Evolutionary conservation across 768 basidiomycete species (phyloP), one percentile per base, ranked within the genome.

Genomic region (Rhodotorula sphaerocarpa): DNA sequence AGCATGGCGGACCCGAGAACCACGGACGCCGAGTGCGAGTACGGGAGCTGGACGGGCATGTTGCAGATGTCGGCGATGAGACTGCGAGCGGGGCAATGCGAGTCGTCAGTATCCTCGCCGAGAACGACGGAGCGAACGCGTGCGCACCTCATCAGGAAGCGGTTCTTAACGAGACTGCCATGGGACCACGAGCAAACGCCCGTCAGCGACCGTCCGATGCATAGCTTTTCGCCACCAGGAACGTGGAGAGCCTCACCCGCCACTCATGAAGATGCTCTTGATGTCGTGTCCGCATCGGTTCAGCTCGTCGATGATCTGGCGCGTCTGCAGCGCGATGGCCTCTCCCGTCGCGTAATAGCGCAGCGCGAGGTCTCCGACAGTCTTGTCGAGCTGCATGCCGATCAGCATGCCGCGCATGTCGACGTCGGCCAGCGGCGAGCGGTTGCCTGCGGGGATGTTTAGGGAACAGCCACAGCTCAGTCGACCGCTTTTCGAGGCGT

Each of bases 381-480:
- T 80, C 66, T 80, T 78, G 72, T 90, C 87, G 57, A 97, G 82
- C 50, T 85, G 81, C 50, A 97, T 81, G 34, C 95, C 95, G 57
- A 84, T 80, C 61, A 97, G 85, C 53, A 90, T 86, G 25, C 95
- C 95, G 42, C 87, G 81, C 93, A 97, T 95, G 56, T 82, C 83
- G n/a, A 88, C 81, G 74, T 99, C 95, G 3, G 93, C 93, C 48
- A 97, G 84, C 2, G 95, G 95, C 1, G 92, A 96, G 63, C 95
- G 82, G 75, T 99, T 99, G 43, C 93, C 91, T 91, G 75, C 28
- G n/a, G n/a, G n/a, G n/a, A n/a, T n/a, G n/a, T n/a, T n/a, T 50
- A 42, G 45, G 25, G 31, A 34, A 30, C 14, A 10, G 28, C 15
- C 42, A 6, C 39, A 33, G 42, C 23, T 25, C 30, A 34, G 52